These are phyloP conservation scores for Leccinum subgranulosum DNA, from an alignment of 768 basidiomycete genomes.

Conservation along the genomic window DNA sequence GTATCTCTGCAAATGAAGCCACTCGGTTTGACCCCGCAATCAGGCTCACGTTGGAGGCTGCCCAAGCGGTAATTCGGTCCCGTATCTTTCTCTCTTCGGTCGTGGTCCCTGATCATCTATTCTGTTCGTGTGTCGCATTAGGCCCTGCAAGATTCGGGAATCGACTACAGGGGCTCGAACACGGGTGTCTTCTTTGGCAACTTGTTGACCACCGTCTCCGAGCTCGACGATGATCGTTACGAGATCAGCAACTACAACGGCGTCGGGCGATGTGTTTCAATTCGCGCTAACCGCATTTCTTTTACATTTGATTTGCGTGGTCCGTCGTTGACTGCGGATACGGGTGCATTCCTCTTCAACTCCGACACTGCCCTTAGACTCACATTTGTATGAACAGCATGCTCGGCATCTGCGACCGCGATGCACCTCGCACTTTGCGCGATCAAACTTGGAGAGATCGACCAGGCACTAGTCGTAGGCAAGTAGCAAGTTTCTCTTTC, in stretches of 20 bases:
- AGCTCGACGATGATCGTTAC: slow-evolving; percentile 27
- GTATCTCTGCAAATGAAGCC: slow-evolving; percentile 32
- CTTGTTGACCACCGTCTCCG: slow-evolving; percentile 25
- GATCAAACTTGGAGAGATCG: slow-evolving; percentile 42
- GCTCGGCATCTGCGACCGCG: slow-evolving; percentile 46
- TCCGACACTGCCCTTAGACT: background rate
- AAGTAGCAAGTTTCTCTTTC: background rate
- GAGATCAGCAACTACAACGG: slow-evolving; percentile 29
- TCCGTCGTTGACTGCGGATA: slow-evolving; percentile 49
- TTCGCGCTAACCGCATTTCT: slow-evolving; percentile 32
- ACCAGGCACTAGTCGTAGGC: slow-evolving; percentile 42
- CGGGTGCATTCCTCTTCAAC: slow-evolving; percentile 8
- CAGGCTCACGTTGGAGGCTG: slow-evolving; percentile 29
- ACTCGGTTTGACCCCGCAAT: slow-evolving; percentile 31
- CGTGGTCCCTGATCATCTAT: background rate
- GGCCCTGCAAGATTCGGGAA: slow-evolving; percentile 45
- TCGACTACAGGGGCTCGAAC: slow-evolving; percentile 41
- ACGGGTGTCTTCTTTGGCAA: slow-evolving; percentile 42
- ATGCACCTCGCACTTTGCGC: slow-evolving; percentile 48
- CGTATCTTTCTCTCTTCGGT: background rate
- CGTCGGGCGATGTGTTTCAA: slow-evolving; percentile 30
- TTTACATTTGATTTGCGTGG: slow-evolving; percentile 38
- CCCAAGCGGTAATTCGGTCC: slow-evolving; percentile 23
- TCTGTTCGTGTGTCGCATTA: background rate
- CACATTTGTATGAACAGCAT: slow-evolving; percentile 18